Evolutionary conservation across 139 green algal genomes (phyloP).

Genomic region (Coelastrella sp.): DNA sequence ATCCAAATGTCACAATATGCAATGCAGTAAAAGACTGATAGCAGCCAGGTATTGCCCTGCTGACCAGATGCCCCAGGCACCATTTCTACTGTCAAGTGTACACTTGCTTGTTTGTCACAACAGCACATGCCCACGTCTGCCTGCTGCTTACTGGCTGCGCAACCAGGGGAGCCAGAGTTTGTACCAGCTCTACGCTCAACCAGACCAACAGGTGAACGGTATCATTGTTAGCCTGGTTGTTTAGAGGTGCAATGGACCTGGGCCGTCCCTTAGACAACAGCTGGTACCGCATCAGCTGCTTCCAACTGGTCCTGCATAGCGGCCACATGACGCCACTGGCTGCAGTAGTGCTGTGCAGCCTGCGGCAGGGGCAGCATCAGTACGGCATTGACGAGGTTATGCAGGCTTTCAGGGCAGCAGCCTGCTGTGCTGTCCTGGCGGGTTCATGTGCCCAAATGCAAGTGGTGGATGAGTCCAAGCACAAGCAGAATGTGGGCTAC

Average conservation of each 20-base stretch:
- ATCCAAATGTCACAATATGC: too few relatives aligned
- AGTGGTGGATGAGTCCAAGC: not conserved
- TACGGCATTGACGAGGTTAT: slow-evolving; percentile 15
- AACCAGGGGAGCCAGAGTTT: slow-evolving; percentile 7
- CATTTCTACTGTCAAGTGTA: too few relatives aligned
- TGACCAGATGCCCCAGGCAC: too few relatives aligned
- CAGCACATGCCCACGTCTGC: not conserved
- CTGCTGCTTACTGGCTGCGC: not conserved
- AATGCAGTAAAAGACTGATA: too few relatives aligned
- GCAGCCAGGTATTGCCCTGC: too few relatives aligned
- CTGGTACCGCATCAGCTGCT: slow-evolving; percentile 23
- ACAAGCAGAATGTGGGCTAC: not conserved
- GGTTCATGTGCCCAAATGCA: slow-evolving; percentile 14
- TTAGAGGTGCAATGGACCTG: slow-evolving; percentile 2
- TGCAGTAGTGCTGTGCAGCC: not conserved
- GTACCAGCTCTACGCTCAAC: not conserved
- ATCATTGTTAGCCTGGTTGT: slow-evolving; percentile 1
- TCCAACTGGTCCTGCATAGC: not conserved
- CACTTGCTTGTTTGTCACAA: not conserved
- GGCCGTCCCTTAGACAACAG: slow-evolving; percentile 19
- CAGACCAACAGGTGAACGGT: slow-evolving; percentile 12
- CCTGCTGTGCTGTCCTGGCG: not conserved
- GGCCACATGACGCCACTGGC: slow-evolving; percentile 20
- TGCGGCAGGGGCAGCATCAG: not conserved
- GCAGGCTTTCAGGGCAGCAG: not conserved